Percentiles rank a stretch among this genome's conserved stretches.
These are phyloP conservation scores for Pichia sp. DNA, from an alignment of 1,139 yeast species.

Conservation along the genomic window DNA sequence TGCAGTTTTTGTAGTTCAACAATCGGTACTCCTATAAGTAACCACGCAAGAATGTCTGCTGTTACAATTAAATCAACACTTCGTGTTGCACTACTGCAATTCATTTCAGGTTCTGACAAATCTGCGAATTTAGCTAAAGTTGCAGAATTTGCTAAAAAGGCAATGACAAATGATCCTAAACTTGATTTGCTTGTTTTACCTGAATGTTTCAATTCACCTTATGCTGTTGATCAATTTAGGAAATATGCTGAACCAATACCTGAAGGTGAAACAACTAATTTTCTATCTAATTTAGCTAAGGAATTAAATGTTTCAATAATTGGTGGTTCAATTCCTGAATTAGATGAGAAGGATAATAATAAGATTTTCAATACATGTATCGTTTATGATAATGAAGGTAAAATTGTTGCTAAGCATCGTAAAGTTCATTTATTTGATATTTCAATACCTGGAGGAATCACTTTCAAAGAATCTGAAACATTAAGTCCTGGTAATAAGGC, in stretches of 20 bases:
- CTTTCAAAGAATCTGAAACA: constrained; percentile 74
- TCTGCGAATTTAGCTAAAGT: constrained; percentile 51
- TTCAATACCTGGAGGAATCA: constrained; percentile 82
- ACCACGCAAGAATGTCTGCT: constrained; percentile 21
- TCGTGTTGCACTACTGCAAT: constrained; percentile 70
- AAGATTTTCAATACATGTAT: constrained; percentile 75
- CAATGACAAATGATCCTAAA: constrained; percentile 42
- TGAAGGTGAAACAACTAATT: constrained; percentile 56
- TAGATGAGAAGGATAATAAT: constrained; percentile 34
- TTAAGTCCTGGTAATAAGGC: constrained; percentile 74
- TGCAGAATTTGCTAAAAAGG: constrained; percentile 40
- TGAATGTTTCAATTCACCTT: constrained; percentile 95
- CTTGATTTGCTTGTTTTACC: constrained; percentile 62
- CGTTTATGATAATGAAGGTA: constrained; percentile 64
- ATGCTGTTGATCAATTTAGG: constrained; percentile 78
- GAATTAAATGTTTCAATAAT: constrained; percentile 54
- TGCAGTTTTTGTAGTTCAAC: no score
- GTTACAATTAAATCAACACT: constrained; percentile 19
- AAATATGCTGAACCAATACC: constrained; percentile 78
- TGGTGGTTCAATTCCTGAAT: constrained; percentile 91
- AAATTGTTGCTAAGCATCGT: constrained; percentile 75
- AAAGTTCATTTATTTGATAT: constrained; percentile 88
- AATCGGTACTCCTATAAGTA: no score
- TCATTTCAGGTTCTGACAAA: constrained; percentile 65
- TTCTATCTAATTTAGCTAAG: constrained; percentile 58